Conservation (phyloP, 2,329 filamentous ascomycete species). For the Hymenotorrendiella dingleyae region DNA sequence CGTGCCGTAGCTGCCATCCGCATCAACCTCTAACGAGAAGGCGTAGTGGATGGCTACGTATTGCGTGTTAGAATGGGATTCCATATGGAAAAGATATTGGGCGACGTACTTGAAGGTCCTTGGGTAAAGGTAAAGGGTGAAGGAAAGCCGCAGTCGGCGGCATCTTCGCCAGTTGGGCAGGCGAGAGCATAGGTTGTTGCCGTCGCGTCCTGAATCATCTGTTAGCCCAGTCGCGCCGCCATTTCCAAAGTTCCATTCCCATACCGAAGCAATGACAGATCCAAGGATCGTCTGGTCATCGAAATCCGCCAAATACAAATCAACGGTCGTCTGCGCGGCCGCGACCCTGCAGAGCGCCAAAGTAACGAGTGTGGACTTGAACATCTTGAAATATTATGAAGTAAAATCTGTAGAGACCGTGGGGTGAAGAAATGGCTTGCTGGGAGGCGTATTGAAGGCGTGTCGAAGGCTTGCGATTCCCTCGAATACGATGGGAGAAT, state of each 20-base stretch:
- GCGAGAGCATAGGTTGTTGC: conserved; percentile 18
- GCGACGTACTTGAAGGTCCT: conserved; percentile 21
- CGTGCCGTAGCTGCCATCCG: neutral
- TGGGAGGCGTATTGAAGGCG: no score
- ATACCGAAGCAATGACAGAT: conserved; percentile 13
- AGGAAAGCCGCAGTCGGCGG: conserved; percentile 16
- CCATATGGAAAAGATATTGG: neutral
- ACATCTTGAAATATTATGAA: conserved; percentile 2
- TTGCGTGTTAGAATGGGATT: neutral
- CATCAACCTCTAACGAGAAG: neutral
- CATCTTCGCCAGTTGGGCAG: conserved; percentile 1
- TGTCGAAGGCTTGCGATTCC: no score
- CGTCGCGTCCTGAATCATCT: conserved; percentile 11
- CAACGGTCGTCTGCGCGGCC: conserved; percentile 2
- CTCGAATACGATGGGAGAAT: no score
- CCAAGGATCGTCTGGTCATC: conserved; percentile 8
- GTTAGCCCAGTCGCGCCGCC: neutral
- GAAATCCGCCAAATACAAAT: conserved; percentile 6
- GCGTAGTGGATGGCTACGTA: neutral
- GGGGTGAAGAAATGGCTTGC: no score
- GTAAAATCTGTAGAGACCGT: neutral
- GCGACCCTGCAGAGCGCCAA: conserved; percentile 5
- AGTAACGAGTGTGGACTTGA: conserved; percentile 5
- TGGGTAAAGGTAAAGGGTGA: conserved; percentile 19
- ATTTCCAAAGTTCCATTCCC: neutral